Evolutionary conservation across 208 protist genomes (phyloP).

Genomic region (Trypanosomatidae sp.): DNA sequence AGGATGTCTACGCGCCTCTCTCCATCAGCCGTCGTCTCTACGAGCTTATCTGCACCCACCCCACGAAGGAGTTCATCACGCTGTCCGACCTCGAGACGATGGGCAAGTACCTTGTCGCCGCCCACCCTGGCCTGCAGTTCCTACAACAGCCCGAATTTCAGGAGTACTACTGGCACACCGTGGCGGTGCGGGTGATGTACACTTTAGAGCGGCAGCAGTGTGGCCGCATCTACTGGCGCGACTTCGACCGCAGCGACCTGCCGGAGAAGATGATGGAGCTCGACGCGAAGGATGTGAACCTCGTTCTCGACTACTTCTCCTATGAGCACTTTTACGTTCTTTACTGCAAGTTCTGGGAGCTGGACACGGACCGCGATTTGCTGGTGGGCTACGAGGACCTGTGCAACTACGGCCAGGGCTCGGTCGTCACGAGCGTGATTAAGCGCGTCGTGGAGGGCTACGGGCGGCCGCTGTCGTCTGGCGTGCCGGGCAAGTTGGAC

Average conservation of each 20-base stretch:
- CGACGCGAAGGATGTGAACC: conserved; percentile 89
- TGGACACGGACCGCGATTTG: conserved; percentile 95
- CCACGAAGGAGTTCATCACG: conserved; percentile 55
- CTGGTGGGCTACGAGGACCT: conserved; percentile 90
- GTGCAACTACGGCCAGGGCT: conserved; percentile 75
- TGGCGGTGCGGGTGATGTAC: conserved; percentile 96
- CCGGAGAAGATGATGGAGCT: conserved; percentile 79
- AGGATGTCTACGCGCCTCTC: conserved; percentile 50
- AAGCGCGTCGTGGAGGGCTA: conserved; percentile 76
- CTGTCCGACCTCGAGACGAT: conserved; percentile 66
- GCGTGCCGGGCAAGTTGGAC: conserved; percentile 58
- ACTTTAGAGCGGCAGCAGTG: conserved; percentile 78
- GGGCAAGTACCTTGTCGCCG: conserved; percentile 72
- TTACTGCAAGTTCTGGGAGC: conserved; percentile 99
- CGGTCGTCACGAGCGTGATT: conserved; percentile 79
- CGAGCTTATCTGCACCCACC: conserved; percentile 64
- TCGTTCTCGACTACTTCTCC: conserved; percentile 94
- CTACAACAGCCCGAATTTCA: conserved; percentile 96
- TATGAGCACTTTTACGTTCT: conserved; percentile 99
- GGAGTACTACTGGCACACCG: conserved; percentile 94
- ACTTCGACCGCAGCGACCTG: conserved; percentile 87
- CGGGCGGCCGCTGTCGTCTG: conserved; percentile 43
- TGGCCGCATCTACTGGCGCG: conserved; percentile 73
- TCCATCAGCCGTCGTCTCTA: conserved; percentile 72
- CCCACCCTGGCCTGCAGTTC: conserved; percentile 94